These are phyloP conservation scores for Saccharata proteae DNA, from an alignment of 2,329 filamentous ascomycete genomes.

Conservation along the genomic window DNA sequence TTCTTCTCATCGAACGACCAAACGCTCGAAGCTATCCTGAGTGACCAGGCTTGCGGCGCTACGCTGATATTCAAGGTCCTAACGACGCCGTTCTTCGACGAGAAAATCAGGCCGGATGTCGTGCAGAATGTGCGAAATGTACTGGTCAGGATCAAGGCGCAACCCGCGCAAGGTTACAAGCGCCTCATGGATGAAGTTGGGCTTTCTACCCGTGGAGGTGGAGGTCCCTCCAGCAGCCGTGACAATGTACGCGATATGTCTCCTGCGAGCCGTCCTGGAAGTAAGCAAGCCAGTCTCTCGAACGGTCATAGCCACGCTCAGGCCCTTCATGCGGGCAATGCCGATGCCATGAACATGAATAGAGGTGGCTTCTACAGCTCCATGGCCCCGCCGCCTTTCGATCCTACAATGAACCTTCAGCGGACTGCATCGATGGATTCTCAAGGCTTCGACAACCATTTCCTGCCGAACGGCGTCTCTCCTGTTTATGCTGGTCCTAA, in stretches of 20 bases:
- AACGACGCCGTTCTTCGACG: slow-evolving; percentile 94
- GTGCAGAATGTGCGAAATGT: slow-evolving; percentile 88
- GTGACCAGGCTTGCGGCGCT: slow-evolving; percentile 81
- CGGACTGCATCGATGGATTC: slow-evolving; percentile 38
- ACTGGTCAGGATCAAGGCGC: slow-evolving; percentile 78
- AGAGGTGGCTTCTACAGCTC: slow-evolving; percentile 24
- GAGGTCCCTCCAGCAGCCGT: slow-evolving; percentile 19
- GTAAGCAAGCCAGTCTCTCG: slow-evolving; percentile 19
- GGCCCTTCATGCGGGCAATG: neutral
- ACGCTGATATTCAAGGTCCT: slow-evolving; percentile 98
- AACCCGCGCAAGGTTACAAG: slow-evolving; percentile 93
- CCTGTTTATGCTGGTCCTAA: slow-evolving; percentile 20
- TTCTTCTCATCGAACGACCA: slow-evolving; percentile 87
- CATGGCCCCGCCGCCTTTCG: slow-evolving; percentile 25
- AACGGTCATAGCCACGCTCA: slow-evolving; percentile 10
- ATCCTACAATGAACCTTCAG: slow-evolving; percentile 29
- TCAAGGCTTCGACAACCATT: slow-evolving; percentile 32
- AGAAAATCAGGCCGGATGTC: slow-evolving; percentile 74
- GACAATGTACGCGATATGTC: slow-evolving; percentile 20
- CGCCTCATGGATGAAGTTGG: slow-evolving; percentile 97
- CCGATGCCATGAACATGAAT: slow-evolving; percentile 16
- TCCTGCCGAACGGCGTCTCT: slow-evolving; percentile 23
- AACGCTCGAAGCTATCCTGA: slow-evolving; percentile 77
- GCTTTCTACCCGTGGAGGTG: slow-evolving; percentile 48
- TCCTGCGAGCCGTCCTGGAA: slow-evolving; percentile 21